Percentiles rank a stretch among this genome's conserved stretches.
These are phyloP conservation scores for Candida manassasensis DNA, from an alignment of 805 yeast genomes.

Conservation along the genomic window DNA sequence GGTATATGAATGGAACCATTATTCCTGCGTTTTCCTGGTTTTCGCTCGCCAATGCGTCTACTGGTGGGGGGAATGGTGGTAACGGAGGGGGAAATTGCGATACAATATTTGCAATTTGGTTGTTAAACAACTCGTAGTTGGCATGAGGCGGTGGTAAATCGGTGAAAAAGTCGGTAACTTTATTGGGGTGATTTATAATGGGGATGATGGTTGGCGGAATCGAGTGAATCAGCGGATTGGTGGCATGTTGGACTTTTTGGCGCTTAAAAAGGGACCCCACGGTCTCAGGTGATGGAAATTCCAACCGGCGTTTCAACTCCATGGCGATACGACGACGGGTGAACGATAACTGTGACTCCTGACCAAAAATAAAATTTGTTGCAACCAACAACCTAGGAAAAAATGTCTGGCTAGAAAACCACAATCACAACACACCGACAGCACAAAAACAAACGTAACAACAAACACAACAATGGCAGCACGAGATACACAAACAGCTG, in stretches of 20 bases:
- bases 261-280: constrained; percentile 12
- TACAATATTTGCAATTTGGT: constrained; percentile 21
- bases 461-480: no score
- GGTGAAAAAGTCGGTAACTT: constrained; percentile 29
- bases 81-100: constrained; percentile 36
- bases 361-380: not conserved
- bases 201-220: constrained; percentile 36
- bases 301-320: constrained; percentile 7
- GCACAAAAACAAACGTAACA: no score
- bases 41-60: not conserved
- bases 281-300: constrained; percentile 10
- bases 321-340: no score
- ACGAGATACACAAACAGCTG: no score
- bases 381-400: not conserved
- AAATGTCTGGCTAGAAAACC: not conserved
- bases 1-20: constrained; percentile 42
- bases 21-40: constrained; percentile 19
- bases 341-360: no score
- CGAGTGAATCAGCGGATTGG: constrained; percentile 24
- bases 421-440: no score
- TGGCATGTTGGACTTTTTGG: constrained; percentile 1
- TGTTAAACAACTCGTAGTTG: constrained; percentile 6
- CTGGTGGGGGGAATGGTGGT: constrained; percentile 23
- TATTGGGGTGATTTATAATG: constrained; percentile 28
- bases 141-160: constrained; percentile 18